Evolutionary conservation across 257 asterid genomes (phyloP), one percentile per base, ranked within the genome.

Genomic region (Ilex asprella): DNA sequence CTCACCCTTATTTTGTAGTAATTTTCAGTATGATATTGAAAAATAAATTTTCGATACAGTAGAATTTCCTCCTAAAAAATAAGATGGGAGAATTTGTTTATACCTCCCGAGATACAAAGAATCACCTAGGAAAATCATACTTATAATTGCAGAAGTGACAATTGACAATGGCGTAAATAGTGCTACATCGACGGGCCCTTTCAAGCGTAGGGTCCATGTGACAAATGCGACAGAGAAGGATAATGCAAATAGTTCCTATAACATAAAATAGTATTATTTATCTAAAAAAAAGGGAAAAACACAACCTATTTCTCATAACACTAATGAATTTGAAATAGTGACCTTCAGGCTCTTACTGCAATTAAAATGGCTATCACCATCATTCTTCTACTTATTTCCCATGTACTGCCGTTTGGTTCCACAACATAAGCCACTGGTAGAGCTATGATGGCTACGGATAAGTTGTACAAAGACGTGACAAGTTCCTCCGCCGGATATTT

Each of bases 381-480:
- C 16, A 47, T 47, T 3, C n/a, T 11, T 2, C 53, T 47, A 11
- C 53, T 47, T 47, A 73, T 39, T 30, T 55, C 65, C 78, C 78
- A 73, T 12, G 70, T 67, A 43, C 63, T 73, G 3, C 35, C 11
- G 57, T 70, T 51, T 15, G 67, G 73, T 51, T 67, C 78, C 51
- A 60, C 30, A 21, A 67, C 30, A 56, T 39, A 59, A 43, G 67
- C 62, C 44, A 73, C 51, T 2, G 78, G 78, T 30, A 58, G 55
- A 4, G 67, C 32, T 13, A 67, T 43, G 10, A 68, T n/a, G 39
- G 67, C 53, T 29, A 52, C 69, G 0, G 16, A 12, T 0, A 55
- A 7, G 56, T 43, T 68, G 67, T 62, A 67, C 16, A 73, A 16
- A 13, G 64, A 41, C 27, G 81, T 81, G 7, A 84, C 59, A 0